Percentiles rank a stretch among this genome's conserved stretches.
phyloP scores from a whole-genome alignment of 2,329 filamentous ascomycete genomes.

The Teratosphaeria epicoccoides region DNA sequence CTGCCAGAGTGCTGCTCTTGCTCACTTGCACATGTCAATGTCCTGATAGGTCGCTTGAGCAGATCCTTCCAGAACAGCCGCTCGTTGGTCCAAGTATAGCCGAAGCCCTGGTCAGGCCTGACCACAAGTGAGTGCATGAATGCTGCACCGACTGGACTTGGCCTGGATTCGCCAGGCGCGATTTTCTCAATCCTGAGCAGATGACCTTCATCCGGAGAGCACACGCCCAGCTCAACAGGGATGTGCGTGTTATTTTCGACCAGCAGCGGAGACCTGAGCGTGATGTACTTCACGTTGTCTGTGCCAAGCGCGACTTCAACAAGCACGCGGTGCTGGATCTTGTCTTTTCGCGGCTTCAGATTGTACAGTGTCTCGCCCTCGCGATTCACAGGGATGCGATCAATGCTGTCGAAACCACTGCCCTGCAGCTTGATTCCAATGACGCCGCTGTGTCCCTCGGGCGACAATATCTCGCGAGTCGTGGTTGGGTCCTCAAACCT shows the following conservation, averaged over 20 bases:
- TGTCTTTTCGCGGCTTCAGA: slow-evolving; percentile 74
- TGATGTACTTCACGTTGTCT: slow-evolving; percentile 98
- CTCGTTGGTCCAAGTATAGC: slow-evolving; percentile 89
- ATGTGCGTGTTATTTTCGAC: slow-evolving; percentile 97
- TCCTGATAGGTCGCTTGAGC: slow-evolving; percentile 70
- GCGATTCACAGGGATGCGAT: slow-evolving; percentile 79
- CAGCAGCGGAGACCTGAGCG: slow-evolving; percentile 78
- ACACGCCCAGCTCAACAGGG: slow-evolving; percentile 85
- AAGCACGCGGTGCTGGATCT: slow-evolving; percentile 75
- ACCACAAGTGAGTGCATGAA: slow-evolving; percentile 82
- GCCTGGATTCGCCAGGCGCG: slow-evolving; percentile 76
- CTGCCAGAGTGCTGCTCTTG: slow-evolving; percentile 50
- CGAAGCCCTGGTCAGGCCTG: slow-evolving; percentile 88
- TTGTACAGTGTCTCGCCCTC: slow-evolving; percentile 90
- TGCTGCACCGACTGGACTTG: slow-evolving; percentile 83
- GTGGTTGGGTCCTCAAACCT: slow-evolving; percentile 94
- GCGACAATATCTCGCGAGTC: slow-evolving; percentile 83
- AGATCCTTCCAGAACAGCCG: slow-evolving; percentile 88
- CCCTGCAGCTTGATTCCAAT: slow-evolving; percentile 80
- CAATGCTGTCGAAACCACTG: slow-evolving; percentile 85
- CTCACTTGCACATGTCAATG: slow-evolving; percentile 80
- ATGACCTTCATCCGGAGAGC: slow-evolving; percentile 75
- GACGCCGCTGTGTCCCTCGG: slow-evolving; percentile 68
- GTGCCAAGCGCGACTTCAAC: slow-evolving; percentile 84
- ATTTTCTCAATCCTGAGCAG: slow-evolving; percentile 97